phyloP scores from a whole-genome alignment of 2,329 filamentous ascomycete genomes.

The Graphiopsis chlorocephala region DNA sequence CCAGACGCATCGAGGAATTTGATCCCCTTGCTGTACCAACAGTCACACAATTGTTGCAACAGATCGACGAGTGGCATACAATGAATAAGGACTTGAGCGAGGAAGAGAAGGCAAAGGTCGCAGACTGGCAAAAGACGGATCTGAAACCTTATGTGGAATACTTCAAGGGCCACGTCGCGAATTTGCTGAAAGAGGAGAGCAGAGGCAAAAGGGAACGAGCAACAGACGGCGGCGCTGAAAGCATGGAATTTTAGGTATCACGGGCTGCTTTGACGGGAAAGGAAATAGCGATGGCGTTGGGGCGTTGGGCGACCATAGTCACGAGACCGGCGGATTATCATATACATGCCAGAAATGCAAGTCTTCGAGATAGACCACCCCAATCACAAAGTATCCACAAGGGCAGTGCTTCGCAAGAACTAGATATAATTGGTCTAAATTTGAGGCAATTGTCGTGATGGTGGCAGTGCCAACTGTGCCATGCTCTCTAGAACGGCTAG shows the following conservation, averaged over 20 bases:
- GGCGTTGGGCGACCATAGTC: neutral
- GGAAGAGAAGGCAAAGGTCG: conserved; percentile 51
- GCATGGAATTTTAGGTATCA: conserved; percentile 62
- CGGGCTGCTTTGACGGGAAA: neutral
- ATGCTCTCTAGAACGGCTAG: neutral
- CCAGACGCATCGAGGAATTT: conserved; percentile 70
- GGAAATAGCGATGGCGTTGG: conserved; percentile 6
- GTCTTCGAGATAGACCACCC: neutral
- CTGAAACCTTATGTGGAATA: conserved; percentile 89
- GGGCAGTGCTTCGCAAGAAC: neutral
- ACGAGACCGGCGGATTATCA: neutral
- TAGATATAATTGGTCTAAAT: neutral
- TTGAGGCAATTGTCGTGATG: neutral
- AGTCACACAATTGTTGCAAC: conserved; percentile 72
- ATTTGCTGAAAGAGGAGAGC: conserved; percentile 71
- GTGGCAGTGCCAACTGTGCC: conserved; percentile 8
- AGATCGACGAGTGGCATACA: conserved; percentile 78
- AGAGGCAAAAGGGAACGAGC: conserved; percentile 55
- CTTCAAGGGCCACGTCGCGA: conserved; percentile 77
- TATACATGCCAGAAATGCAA: neutral
- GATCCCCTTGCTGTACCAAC: conserved; percentile 88
- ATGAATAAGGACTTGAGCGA: conserved; percentile 44
- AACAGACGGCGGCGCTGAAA: conserved; percentile 45
- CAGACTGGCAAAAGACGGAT: conserved; percentile 97
- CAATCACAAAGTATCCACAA: neutral